Percentiles rank a stretch among this genome's conserved stretches.
phyloP scores from a whole-genome alignment of 306 rosid genomes.

The Cicer chorassanicum region DNA sequence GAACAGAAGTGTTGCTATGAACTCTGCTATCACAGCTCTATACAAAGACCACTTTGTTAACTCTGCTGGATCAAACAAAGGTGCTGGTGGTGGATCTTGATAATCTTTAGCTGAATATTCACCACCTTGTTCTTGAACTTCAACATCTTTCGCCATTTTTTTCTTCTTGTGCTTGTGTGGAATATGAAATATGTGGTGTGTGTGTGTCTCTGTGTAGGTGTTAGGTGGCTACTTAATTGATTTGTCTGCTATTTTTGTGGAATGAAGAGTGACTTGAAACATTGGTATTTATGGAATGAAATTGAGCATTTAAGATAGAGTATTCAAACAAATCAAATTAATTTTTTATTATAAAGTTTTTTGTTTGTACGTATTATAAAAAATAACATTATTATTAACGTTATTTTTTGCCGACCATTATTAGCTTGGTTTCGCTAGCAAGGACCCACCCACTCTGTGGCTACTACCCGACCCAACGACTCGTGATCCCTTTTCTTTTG shows the following conservation, averaged over 20 bases:
- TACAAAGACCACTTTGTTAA: slow-evolving; percentile 79
- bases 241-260: slow-evolving; percentile 13
- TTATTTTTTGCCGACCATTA: slow-evolving; percentile 65
- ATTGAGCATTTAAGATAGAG: background rate
- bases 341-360: slow-evolving; percentile 1
- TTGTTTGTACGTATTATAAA: slow-evolving; percentile 12
- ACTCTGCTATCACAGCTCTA: slow-evolving; percentile 87
- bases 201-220: background rate
- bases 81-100: slow-evolving; percentile 86
- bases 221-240: background rate
- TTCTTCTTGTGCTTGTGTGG: background rate
- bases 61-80: slow-evolving; percentile 66
- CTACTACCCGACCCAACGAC: slow-evolving; percentile 46
- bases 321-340: background rate
- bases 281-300: slow-evolving; percentile 59
- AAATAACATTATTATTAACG: background rate
- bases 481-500: slow-evolving; percentile 21
- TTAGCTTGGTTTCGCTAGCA: slow-evolving; percentile 71
- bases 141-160: slow-evolving; percentile 77
- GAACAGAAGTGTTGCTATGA: slow-evolving; percentile 89
- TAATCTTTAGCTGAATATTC: slow-evolving; percentile 75
- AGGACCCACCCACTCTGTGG: slow-evolving; percentile 62
- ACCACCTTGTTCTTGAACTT: slow-evolving; percentile 54
- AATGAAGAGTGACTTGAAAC: slow-evolving; percentile 13
- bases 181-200: background rate